phyloP scores from a whole-genome alignment of 139 green algal genomes.

The Micromonas pusilla region DNA sequence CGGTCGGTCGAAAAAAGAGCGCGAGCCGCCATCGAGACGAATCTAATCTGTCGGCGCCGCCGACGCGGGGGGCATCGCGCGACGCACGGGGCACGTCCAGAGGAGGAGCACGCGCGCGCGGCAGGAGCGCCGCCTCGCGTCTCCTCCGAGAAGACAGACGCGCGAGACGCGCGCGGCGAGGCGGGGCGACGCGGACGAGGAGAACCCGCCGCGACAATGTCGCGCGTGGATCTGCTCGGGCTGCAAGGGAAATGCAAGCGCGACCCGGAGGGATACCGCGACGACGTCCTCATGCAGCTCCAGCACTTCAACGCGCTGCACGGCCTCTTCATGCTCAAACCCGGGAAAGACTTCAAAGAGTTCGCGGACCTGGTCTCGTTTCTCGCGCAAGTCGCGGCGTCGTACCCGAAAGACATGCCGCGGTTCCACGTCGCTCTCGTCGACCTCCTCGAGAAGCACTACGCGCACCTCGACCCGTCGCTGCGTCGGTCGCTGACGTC shows the following conservation, averaged over 20 bases:
- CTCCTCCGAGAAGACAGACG: too few relatives aligned
- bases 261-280: constrained; percentile 81
- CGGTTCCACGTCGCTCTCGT: constrained; percentile 68
- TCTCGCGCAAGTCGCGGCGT: constrained; percentile 70
- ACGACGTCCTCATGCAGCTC: constrained; percentile 86
- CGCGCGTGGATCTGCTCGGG: constrained; percentile 6
- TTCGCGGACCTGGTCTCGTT: constrained; percentile 83
- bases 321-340: constrained; percentile 77
- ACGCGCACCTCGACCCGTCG: constrained; percentile 53
- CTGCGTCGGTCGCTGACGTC: constrained; percentile 67
- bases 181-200: not conserved
- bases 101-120: too few relatives aligned
- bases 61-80: too few relatives aligned
- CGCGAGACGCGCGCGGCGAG: not conserved
- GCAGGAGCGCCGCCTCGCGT: too few relatives aligned
- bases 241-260: constrained; percentile 79
- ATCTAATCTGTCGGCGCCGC: too few relatives aligned
- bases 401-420: constrained; percentile 60
- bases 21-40: too few relatives aligned
- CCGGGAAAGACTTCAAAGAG: constrained; percentile 64
- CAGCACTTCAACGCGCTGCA: constrained; percentile 78
- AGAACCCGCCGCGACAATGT: not conserved
- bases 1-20: too few relatives aligned
- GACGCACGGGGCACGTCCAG: too few relatives aligned
- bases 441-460: constrained; percentile 74